A percentile compares a stretch with the other conserved stretches of the same genome.
phyloP scores from a whole-genome alignment of 495 filamentous ascomycete genomes.

The Glonium stellatum region DNA sequence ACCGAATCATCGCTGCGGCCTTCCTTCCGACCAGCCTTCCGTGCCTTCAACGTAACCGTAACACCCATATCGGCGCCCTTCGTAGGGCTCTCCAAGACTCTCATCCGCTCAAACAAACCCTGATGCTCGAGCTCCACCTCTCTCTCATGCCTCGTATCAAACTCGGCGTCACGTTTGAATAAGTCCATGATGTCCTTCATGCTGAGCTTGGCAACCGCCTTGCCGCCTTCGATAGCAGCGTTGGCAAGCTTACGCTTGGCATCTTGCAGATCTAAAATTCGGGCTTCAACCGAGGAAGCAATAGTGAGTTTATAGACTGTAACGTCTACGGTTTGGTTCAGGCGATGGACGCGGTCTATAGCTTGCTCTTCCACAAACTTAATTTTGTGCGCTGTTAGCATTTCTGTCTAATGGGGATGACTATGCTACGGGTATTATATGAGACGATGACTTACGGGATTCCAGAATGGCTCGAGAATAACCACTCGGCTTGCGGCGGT shows the following conservation, averaged over 20 bases:
- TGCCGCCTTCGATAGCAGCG: slow-evolving; percentile 71
- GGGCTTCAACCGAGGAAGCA: slow-evolving; percentile 76
- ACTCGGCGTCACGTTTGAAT: slow-evolving; percentile 71
- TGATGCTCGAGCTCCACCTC: slow-evolving; percentile 14
- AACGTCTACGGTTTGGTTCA: slow-evolving; percentile 91
- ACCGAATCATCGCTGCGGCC: slow-evolving; percentile 8
- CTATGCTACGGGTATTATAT: neutral
- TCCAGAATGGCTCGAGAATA: slow-evolving; percentile 98
- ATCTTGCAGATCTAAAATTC: slow-evolving; percentile 85
- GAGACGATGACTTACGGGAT: slow-evolving; percentile 55
- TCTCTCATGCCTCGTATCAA: slow-evolving; percentile 16
- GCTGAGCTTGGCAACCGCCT: slow-evolving; percentile 71
- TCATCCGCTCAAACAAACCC: slow-evolving; percentile 7
- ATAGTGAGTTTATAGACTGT: slow-evolving; percentile 91
- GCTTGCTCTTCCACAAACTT: slow-evolving; percentile 96
- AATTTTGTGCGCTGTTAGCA: slow-evolving; percentile 23
- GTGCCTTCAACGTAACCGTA: neutral
- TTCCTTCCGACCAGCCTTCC: neutral
- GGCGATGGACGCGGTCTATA: slow-evolving; percentile 93
- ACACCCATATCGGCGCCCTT: neutral
- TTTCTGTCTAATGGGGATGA: neutral
- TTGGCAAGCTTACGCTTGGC: slow-evolving; percentile 84
- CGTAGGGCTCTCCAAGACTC: slow-evolving; percentile 14
- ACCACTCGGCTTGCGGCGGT: slow-evolving; percentile 90
- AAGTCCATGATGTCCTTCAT: slow-evolving; percentile 90